Evolutionary conservation across 306 rosid species (phyloP).

Genomic region (Acacia acuminata): DNA sequence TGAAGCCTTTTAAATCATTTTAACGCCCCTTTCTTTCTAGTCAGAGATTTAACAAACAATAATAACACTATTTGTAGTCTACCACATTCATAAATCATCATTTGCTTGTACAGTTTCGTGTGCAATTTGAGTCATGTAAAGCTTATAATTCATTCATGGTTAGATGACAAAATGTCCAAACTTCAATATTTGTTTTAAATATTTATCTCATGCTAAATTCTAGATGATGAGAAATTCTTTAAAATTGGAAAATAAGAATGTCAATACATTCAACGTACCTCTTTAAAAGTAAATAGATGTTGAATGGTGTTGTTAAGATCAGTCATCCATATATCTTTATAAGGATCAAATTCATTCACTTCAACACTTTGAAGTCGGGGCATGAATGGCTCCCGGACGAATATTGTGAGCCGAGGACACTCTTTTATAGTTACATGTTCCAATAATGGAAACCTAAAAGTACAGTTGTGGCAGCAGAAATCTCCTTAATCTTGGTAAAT

Average conservation of each 20-base stretch:
- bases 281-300: too few species aligned
- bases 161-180: background rate
- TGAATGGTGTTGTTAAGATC: background rate
- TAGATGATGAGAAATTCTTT: background rate
- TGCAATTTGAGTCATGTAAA: background rate
- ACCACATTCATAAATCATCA: too few species aligned
- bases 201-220: background rate
- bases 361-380: background rate
- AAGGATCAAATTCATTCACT: rapidly evolving
- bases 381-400: background rate
- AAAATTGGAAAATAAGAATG: background rate
- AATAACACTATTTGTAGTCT: too few species aligned
- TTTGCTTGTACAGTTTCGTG: too few species aligned
- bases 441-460: background rate
- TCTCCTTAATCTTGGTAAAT: background rate
- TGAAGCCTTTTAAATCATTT: too few species aligned
- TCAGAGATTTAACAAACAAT: too few species aligned
- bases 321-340: background rate
- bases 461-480: background rate
- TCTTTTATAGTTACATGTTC: background rate
- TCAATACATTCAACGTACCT: background rate
- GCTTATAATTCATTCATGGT: background rate
- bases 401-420: background rate
- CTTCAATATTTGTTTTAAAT: background rate
- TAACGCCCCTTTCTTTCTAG: background rate